These are phyloP conservation scores for Pseudophaeomoniella oleicola DNA, from an alignment of 2,329 filamentous ascomycete genomes.

Conservation along the genomic window DNA sequence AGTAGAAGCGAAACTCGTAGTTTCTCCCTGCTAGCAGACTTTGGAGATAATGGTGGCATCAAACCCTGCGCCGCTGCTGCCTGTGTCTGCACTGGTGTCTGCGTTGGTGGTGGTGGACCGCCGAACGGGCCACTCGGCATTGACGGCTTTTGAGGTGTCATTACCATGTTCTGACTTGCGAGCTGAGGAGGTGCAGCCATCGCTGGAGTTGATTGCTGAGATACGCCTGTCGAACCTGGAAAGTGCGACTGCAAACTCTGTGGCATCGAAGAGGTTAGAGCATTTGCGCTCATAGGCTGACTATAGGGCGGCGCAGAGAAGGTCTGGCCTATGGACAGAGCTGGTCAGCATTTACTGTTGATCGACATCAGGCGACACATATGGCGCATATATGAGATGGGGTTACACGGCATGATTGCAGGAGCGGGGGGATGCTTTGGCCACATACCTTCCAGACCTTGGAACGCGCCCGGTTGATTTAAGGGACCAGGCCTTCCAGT, in stretches of 20 bases:
- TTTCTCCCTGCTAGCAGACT: constrained; percentile 24
- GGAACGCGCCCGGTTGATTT: neutral
- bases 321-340: neutral
- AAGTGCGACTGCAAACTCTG: constrained; percentile 3
- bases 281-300: neutral
- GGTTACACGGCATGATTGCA: too few relatives aligned
- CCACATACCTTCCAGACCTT: constrained; percentile 1
- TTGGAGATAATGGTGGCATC: constrained; percentile 9
- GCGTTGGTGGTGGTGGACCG: constrained; percentile 2
- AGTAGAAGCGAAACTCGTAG: constrained; percentile 29
- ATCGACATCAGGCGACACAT: too few relatives aligned
- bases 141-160: neutral
- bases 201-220: constrained; percentile 3
- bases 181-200: constrained; percentile 2
- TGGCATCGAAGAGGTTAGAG: constrained; percentile 4
- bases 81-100: constrained; percentile 2
- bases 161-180: constrained; percentile 6
- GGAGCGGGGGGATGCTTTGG: neutral
- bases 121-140: neutral
- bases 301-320: constrained; percentile 1
- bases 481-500: constrained; percentile 1
- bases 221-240: neutral
- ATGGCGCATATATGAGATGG: too few relatives aligned
- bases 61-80: constrained; percentile 2
- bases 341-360: neutral